Base-by-base conservation (phyloP, 176 grass and related monocot species). In the Puya raimondii region DNA sequence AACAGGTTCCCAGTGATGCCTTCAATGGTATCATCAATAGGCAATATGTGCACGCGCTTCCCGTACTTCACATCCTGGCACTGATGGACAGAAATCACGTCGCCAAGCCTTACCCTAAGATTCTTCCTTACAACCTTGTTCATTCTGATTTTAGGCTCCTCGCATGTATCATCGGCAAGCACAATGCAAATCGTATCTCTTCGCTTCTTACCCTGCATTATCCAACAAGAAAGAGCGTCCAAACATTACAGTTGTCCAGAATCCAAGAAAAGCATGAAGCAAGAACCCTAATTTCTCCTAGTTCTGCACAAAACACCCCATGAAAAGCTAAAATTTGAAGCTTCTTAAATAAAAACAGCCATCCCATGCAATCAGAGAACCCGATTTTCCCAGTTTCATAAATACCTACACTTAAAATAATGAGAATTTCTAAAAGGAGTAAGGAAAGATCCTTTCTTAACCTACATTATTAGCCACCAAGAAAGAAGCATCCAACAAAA, bases 31-130 rank as follows among this genome's bases (percentile, higher is more conserved):
- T 96, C 91, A 71, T 96, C 91, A 49, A 94, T 79, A 25, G 91
- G 91, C 56, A 88, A 83, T 8, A 91, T 81, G 15, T 88, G 88
- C n/a, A 96, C 78, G 14, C 88, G 85, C 61, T 88, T 96, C 47
- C 87, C 91, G 11, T 84, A 96, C 23, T 88, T 91, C 3, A 91
- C 91, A 23, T 96, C 85, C 53, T 85, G 91, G 70, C 91, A 91
- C 64, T 88, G 91, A 68, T 96, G 91, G 13, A 96, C 85, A 3
- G 91, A 96, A 25, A 96, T 52, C 13, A 96, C 82, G 64, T 96
- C 87, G 1, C 87, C 87, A 13, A 96, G 73, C 17, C 86, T 67
- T 10, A 94, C 86, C 65, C 90, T 82, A n/a, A 89, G 23, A 72
- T 86, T 94, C 72, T 64, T 79, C 64, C 91, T 79, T 0, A 96